A percentile compares a stretch with the other conserved stretches of the same genome.
Conservation (phyloP, 495 filamentous ascomycete genomes). For the Stereocaulon alpinum region DNA sequence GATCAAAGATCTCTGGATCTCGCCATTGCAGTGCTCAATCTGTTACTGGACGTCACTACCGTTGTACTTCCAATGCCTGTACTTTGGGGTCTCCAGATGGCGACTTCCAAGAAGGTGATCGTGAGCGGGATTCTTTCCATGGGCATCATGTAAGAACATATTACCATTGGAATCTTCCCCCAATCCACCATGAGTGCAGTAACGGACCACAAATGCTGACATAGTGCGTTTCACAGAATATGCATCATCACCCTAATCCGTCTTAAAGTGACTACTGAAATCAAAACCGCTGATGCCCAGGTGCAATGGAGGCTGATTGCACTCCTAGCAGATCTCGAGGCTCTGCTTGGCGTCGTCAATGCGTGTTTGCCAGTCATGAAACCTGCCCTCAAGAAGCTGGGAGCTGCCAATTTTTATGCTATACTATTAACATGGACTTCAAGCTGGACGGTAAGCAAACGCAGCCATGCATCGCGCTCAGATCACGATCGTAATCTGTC, state of each 20-base stretch:
- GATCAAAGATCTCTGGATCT: slow-evolving; percentile 27
- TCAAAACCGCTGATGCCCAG: slow-evolving; percentile 5
- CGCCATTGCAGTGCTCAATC: slow-evolving; percentile 25
- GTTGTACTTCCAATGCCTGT: slow-evolving; percentile 35
- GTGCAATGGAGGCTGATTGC: slow-evolving; percentile 13
- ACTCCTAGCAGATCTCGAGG: slow-evolving; percentile 14
- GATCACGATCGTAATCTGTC: not conserved
- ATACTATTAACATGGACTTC: too few relatives aligned
- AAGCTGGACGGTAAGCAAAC: not conserved
- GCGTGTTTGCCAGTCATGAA: slow-evolving; percentile 18
- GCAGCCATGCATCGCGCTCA: not conserved
- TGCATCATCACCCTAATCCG: slow-evolving; percentile 15
- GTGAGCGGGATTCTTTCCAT: slow-evolving; percentile 19
- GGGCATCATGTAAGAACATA: slow-evolving; percentile 14
- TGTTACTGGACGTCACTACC: slow-evolving; percentile 31
- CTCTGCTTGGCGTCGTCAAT: slow-evolving; percentile 13
- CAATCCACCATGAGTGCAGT: too few relatives aligned
- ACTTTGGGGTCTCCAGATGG: slow-evolving; percentile 32
- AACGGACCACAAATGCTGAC: not conserved
- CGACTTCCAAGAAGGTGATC: slow-evolving; percentile 25
- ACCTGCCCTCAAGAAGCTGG: slow-evolving; percentile 10
- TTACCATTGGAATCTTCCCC: too few relatives aligned
- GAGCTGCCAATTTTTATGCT: not conserved
- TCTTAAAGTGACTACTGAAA: slow-evolving; percentile 8
- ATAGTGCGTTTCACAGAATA: slow-evolving; percentile 5